phyloP scores from a whole-genome alignment of 2,329 filamentous ascomycete genomes.

The Zalaria sp. region DNA sequence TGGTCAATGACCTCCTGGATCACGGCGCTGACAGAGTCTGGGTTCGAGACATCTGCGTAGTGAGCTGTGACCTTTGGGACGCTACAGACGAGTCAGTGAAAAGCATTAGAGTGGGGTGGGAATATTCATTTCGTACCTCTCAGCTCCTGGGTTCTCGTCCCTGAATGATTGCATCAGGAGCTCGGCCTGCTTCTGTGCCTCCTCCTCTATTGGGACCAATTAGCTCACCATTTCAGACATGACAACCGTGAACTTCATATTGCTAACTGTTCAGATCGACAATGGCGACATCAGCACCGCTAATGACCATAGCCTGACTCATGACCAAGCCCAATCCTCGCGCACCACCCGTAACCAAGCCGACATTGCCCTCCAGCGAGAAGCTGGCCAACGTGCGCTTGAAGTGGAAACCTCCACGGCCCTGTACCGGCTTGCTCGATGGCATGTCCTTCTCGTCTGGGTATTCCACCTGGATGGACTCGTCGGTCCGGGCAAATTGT shows the following conservation, averaged over 20 bases:
- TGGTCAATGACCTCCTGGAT: slow-evolving; percentile 51
- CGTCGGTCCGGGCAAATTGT: slow-evolving; percentile 65
- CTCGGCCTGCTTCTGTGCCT: slow-evolving; percentile 64
- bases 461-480: slow-evolving; percentile 64
- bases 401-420: slow-evolving; percentile 66
- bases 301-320: slow-evolving; percentile 80
- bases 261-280: slow-evolving; percentile 80
- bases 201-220: slow-evolving; percentile 46
- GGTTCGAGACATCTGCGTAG: slow-evolving; percentile 73
- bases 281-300: slow-evolving; percentile 77
- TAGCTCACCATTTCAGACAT: slow-evolving; percentile 1
- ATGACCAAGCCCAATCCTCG: slow-evolving; percentile 83
- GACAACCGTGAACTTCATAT: not conserved
- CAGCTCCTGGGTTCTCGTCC: slow-evolving; percentile 63
- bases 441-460: slow-evolving; percentile 68
- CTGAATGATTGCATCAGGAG: slow-evolving; percentile 63
- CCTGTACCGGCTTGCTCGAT: slow-evolving; percentile 53
- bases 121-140: slow-evolving; percentile 36
- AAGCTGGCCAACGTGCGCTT: slow-evolving; percentile 77
- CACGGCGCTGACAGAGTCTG: slow-evolving; percentile 61
- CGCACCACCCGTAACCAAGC: slow-evolving; percentile 79
- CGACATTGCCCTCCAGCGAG: slow-evolving; percentile 71
- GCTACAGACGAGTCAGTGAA: slow-evolving; percentile 23
- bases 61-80: slow-evolving; percentile 78
- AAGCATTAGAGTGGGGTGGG: not conserved